Conservation (phyloP, 177 flowering plant species). For the Vitis hybrid region DNA sequence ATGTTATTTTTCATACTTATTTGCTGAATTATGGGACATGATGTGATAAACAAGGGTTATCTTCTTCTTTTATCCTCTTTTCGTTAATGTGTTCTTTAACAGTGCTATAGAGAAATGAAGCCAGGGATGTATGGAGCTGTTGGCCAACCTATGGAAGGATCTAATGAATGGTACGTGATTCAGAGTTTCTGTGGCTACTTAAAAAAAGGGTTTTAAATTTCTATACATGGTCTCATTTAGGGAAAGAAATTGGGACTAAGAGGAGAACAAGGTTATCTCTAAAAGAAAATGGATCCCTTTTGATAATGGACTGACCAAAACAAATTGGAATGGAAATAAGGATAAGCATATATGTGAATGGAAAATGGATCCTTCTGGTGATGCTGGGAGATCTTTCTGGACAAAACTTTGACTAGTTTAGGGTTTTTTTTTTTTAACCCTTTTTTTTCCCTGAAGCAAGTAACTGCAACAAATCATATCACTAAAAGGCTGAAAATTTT, state of each 20-base stretch:
- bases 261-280: background rate
- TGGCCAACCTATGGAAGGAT: conserved; percentile 75
- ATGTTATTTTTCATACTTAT: background rate
- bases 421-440: too few species aligned
- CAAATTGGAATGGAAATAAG: too few species aligned
- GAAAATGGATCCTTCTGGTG: too few species aligned
- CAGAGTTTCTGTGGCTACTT: background rate
- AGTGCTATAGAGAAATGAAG: conserved; percentile 78
- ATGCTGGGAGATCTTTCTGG: too few species aligned
- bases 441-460: too few species aligned
- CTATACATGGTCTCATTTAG: background rate
- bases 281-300: background rate
- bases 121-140: conserved; percentile 75
- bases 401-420: too few species aligned
- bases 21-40: background rate
- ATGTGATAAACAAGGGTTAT: background rate
- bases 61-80: background rate
- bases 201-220: background rate
- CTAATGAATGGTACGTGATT: conserved; percentile 65
- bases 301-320: too few species aligned
- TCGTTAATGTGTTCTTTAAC: conserved; percentile 4
- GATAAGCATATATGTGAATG: too few species aligned
- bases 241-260: background rate
- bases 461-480: too few species aligned
- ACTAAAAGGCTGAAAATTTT: too few species aligned